phyloP scores from a whole-genome alignment of 1,139 yeast genomes.

The Scheffersomyces lignicola region DNA sequence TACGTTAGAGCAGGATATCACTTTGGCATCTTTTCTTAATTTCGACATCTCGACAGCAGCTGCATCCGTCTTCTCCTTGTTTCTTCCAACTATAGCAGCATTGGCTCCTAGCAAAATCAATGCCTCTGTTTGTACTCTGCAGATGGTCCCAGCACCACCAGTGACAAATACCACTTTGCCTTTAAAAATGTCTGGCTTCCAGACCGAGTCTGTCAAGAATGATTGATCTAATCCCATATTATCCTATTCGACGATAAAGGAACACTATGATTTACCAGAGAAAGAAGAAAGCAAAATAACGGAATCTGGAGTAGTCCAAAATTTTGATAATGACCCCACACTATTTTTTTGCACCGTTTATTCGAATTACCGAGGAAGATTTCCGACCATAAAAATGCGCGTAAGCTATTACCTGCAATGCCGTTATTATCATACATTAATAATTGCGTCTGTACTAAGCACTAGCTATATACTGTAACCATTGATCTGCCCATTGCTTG shows the following conservation, averaged over 20 bases:
- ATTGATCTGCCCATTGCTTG: neutral
- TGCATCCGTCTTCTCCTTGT: conserved; percentile 56
- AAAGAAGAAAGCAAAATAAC: too few relatives aligned
- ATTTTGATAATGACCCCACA: too few relatives aligned
- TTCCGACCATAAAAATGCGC: too few relatives aligned
- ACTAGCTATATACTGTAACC: neutral
- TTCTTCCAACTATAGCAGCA: conserved; percentile 84
- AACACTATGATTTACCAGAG: too few relatives aligned
- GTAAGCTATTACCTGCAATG: too few relatives aligned
- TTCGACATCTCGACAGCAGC: conserved; percentile 66
- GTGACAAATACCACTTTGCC: conserved; percentile 89
- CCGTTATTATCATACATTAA: too few relatives aligned
- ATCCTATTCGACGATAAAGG: too few relatives aligned
- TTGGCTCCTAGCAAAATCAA: conserved; percentile 78
- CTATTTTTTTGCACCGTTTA: too few relatives aligned
- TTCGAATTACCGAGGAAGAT: too few relatives aligned
- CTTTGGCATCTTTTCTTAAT: conserved; percentile 61
- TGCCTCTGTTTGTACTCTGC: conserved; percentile 85
- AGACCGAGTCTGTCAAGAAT: conserved; percentile 23
- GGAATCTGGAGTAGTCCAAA: too few relatives aligned
- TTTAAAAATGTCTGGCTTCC: conserved; percentile 65
- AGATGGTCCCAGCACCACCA: conserved; percentile 94
- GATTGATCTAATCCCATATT: conserved; percentile 22
- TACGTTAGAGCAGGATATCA: conserved; percentile 63
- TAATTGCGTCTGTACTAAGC: neutral